Evolutionary conservation across 805 yeast genomes (phyloP).

Genomic region (Monosporozyma yasuniensis): DNA sequence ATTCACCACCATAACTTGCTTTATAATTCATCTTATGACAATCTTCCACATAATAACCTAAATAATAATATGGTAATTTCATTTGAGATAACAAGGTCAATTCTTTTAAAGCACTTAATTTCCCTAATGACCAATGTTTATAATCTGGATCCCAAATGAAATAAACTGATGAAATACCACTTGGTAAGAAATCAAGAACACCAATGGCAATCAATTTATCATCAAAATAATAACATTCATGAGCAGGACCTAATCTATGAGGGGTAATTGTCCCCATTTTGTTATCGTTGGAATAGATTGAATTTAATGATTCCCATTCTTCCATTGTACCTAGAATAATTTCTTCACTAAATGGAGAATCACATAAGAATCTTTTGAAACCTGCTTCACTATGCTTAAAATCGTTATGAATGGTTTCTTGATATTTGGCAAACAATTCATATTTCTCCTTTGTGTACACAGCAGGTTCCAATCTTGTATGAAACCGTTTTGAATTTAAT

Average conservation of each 20-base stretch:
- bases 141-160: conserved; percentile 83
- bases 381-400: conserved; percentile 37
- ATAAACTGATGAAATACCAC: conserved; percentile 73
- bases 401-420: conserved; percentile 61
- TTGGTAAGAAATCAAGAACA: conserved; percentile 67
- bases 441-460: conserved; percentile 49
- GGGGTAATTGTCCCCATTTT: background rate
- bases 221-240: conserved; percentile 67
- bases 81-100: conserved; percentile 41
- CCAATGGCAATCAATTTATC: conserved; percentile 62
- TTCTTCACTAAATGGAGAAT: conserved; percentile 45
- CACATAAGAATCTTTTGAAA: conserved; percentile 62
- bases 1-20: conserved; percentile 66
- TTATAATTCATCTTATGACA: conserved; percentile 81
- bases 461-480: conserved; percentile 46
- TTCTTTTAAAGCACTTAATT: conserved; percentile 67
- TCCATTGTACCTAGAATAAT: conserved; percentile 19
- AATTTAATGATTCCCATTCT: conserved; percentile 24
- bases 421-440: conserved; percentile 57
- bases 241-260: conserved; percentile 49
- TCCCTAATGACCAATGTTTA: conserved; percentile 63
- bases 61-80: conserved; percentile 48
- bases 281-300: background rate
- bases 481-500: conserved; percentile 23
- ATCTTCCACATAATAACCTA: conserved; percentile 75